These are phyloP conservation scores for Xylaria acuta DNA, from an alignment of 495 filamentous ascomycete species.

Conservation along the genomic window DNA sequence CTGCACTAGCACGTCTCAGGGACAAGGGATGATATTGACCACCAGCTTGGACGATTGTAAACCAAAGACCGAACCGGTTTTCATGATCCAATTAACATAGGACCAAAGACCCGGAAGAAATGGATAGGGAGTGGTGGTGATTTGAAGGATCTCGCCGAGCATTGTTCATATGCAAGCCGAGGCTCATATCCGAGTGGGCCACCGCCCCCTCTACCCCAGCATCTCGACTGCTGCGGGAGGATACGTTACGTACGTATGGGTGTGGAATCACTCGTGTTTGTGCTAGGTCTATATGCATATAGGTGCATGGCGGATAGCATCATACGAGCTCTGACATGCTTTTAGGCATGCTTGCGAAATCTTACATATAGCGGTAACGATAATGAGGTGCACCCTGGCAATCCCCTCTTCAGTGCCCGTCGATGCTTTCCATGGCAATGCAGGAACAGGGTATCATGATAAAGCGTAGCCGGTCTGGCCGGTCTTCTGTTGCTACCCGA, in stretches of 20 bases:
- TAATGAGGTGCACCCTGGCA: slow-evolving; percentile 1
- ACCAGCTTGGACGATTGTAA: slow-evolving; percentile 21
- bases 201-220: not conserved
- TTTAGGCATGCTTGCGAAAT: slow-evolving; percentile 1
- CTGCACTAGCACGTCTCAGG: slow-evolving; percentile 58
- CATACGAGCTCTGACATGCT: slow-evolving; percentile 11
- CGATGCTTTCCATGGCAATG: slow-evolving; percentile 10
- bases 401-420: not conserved
- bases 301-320: slow-evolving; percentile 2
- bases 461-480: not conserved
- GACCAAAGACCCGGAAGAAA: not conserved
- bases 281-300: slow-evolving; percentile 2
- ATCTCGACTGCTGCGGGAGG: not conserved
- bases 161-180: slow-evolving; percentile 10
- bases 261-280: not conserved
- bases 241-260: slow-evolving; percentile 21
- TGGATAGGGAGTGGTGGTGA: not conserved
- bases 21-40: slow-evolving; percentile 47
- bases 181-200: not conserved
- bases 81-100: not conserved
- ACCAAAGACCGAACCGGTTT: not conserved
- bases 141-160: not conserved
- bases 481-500: not conserved
- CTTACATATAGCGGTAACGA: slow-evolving; percentile 1
- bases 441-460: slow-evolving; percentile 15